A percentile compares a stretch with the other conserved stretches of the same genome.
phyloP scores from a whole-genome alignment of 129 eudicot genomes.

The Calendula officinalis region DNA sequence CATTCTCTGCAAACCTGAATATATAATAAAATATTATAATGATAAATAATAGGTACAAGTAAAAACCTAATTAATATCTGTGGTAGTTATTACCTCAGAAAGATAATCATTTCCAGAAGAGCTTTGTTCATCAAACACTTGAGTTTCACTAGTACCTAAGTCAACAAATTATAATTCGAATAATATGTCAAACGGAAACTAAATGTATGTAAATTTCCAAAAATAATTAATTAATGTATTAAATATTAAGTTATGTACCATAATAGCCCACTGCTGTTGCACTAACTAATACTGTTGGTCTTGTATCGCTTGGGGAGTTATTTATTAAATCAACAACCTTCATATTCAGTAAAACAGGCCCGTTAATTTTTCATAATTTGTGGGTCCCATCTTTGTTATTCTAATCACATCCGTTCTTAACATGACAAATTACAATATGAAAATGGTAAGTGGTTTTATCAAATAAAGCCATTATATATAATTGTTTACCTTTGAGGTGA shows the following conservation, averaged over 20 bases:
- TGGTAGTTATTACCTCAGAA: constrained; percentile 55
- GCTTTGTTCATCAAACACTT: constrained; percentile 81
- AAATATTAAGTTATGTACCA: constrained; percentile 40
- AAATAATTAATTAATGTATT: neutral
- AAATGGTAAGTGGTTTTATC: neutral
- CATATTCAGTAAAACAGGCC: constrained; percentile 16
- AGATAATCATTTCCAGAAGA: constrained; percentile 95
- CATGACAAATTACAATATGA: neutral
- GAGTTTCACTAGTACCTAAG: constrained; percentile 86
- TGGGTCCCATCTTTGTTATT: constrained; percentile 16
- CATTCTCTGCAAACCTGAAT: constrained; percentile 95
- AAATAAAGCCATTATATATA: neutral
- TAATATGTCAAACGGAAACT: neutral
- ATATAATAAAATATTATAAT: neutral
- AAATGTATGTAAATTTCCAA: neutral
- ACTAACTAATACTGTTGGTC: constrained; percentile 83
- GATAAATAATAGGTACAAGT: constrained; percentile 1
- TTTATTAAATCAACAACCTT: constrained; percentile 88
- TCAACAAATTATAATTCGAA: neutral
- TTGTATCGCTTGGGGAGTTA: constrained; percentile 47
- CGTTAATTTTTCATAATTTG: neutral
- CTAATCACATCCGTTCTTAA: neutral
- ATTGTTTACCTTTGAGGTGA: constrained; percentile 71
- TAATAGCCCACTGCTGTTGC: constrained; percentile 98
- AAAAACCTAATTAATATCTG: neutral